phyloP scores from a whole-genome alignment of 257 asterid genomes.

The Perilla frutescens region DNA sequence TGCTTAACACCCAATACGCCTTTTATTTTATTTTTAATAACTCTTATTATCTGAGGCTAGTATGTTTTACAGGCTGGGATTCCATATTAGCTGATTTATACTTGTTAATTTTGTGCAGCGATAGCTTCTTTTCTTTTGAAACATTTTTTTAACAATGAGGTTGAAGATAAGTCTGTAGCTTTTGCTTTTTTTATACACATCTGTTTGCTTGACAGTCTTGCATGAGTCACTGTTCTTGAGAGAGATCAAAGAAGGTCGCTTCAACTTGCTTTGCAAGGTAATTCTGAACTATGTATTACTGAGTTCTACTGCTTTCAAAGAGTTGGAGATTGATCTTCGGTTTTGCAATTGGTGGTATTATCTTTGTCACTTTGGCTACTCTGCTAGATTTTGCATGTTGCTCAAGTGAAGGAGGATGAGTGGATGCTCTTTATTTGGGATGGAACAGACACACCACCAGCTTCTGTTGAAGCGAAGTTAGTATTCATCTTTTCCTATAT shows the following conservation, averaged over 20 bases:
- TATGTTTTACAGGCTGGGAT: conserved; percentile 4
- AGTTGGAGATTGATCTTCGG: background rate
- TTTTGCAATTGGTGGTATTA: conserved; percentile 20
- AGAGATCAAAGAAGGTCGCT: conserved; percentile 58
- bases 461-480: conserved; percentile 61
- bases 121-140: background rate
- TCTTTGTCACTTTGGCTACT: conserved; percentile 1
- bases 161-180: background rate
- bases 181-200: background rate
- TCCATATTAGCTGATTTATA: conserved; percentile 2
- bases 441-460: conserved; percentile 84
- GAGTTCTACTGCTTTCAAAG: conserved; percentile 15
- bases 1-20: background rate
- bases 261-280: conserved; percentile 84
- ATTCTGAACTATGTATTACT: conserved; percentile 11
- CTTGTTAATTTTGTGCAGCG: background rate
- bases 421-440: conserved; percentile 88
- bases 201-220: conserved; percentile 50
- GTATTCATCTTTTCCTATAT: conserved; percentile 32
- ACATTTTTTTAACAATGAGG: conserved; percentile 28
- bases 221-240: conserved; percentile 47
- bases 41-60: background rate
- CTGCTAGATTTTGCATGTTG: conserved; percentile 67
- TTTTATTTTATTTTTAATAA: background rate
- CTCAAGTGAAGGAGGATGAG: conserved; percentile 54